A percentile compares a stretch with the other conserved stretches of the same genome.
phyloP scores from a whole-genome alignment of 805 yeast species.

The Kuraishia ogatae region DNA sequence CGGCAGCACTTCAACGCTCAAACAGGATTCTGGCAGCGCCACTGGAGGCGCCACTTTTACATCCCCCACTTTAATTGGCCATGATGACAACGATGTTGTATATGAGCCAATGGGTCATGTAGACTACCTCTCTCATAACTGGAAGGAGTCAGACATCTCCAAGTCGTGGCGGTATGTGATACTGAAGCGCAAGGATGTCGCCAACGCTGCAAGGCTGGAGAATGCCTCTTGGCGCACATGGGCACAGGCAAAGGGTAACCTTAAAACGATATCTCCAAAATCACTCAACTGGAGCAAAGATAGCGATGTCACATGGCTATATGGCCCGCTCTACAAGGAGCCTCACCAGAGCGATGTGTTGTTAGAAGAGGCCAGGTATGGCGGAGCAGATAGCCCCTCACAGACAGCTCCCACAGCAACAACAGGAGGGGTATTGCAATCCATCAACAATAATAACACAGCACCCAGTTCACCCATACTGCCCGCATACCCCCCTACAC shows the following conservation, averaged over 20 bases:
- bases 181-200: conserved; percentile 71
- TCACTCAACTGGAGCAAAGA: conserved; percentile 95
- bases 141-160: conserved; percentile 92
- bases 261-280: conserved; percentile 82
- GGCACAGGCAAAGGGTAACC: conserved; percentile 76
- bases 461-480: not conserved
- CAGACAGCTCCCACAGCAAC: not conserved
- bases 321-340: conserved; percentile 61
- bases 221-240: conserved; percentile 95
- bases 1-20: no score
- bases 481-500: not conserved
- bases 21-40: no score
- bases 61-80: conserved; percentile 16
- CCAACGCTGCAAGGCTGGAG: conserved; percentile 69
- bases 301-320: conserved; percentile 94
- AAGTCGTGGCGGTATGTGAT: conserved; percentile 95
- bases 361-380: conserved; percentile 19
- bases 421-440: not conserved
- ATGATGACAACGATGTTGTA: conserved; percentile 76
- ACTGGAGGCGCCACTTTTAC: conserved; percentile 38
- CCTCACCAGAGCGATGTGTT: conserved; percentile 25
- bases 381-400: no score
- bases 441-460: not conserved
- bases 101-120: conserved; percentile 86
- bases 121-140: conserved; percentile 88